A percentile compares a stretch with the other conserved stretches of the same genome.
phyloP scores from a whole-genome alignment of 1,139 yeast species.

The Sugiyamaella japonica region DNA sequence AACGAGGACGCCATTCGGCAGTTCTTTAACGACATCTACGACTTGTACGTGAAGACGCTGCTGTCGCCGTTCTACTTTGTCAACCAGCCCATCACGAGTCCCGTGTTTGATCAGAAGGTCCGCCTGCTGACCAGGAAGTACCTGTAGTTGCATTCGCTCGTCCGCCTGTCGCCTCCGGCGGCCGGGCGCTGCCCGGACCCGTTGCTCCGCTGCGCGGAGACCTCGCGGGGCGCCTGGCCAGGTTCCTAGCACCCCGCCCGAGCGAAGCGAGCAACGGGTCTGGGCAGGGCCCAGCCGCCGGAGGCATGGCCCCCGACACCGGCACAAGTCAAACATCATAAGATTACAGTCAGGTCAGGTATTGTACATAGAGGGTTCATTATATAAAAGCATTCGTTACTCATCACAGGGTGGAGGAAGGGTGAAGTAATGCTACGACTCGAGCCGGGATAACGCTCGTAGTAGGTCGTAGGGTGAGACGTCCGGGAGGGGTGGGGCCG shows the following conservation, averaged over 20 bases:
- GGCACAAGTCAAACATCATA: neutral
- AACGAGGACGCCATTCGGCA: constrained; percentile 77
- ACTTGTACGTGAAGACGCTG: constrained; percentile 78
- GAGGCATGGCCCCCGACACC: neutral
- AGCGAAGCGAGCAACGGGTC: neutral
- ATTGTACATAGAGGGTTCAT: constrained; percentile 7
- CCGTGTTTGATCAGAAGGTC: constrained; percentile 75
- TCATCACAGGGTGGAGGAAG: neutral
- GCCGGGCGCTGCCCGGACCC: too few relatives aligned
- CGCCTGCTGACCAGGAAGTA: constrained; percentile 75
- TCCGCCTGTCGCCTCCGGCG: too few relatives aligned
- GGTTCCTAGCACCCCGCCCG: neutral
- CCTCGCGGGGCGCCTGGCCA: neutral
- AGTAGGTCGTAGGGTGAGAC: constrained; percentile 22
- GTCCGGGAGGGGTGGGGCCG: neutral
- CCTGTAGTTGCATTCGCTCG: constrained; percentile 44
- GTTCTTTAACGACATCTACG: constrained; percentile 83
- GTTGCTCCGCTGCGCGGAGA: neutral
- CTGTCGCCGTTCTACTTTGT: constrained; percentile 84
- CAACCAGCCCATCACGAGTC: constrained; percentile 71
- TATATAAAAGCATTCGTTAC: constrained; percentile 5
- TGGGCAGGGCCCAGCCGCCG: constrained; percentile 2
- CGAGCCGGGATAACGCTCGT: constrained; percentile 26
- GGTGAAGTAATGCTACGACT: constrained; percentile 2
- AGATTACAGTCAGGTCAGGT: neutral